Evolutionary conservation across 805 yeast species (phyloP).

Genomic region (Suhomyces faveliae): DNA sequence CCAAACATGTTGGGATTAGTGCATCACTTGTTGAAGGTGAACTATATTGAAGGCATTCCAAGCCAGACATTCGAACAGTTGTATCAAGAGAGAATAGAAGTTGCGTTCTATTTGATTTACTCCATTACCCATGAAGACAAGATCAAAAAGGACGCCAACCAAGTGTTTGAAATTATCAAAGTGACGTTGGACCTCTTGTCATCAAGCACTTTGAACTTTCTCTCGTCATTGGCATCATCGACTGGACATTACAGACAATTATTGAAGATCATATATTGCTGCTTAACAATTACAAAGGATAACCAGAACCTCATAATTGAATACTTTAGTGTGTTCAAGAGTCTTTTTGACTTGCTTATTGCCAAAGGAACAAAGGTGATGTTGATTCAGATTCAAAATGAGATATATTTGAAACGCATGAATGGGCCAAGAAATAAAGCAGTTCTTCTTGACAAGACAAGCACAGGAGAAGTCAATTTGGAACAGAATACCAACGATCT

Average conservation of each 20-base stretch:
- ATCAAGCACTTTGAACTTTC: constrained; percentile 50
- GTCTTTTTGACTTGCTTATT: constrained; percentile 60
- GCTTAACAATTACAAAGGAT: constrained; percentile 44
- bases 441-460: constrained; percentile 15
- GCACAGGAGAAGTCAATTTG: background rate
- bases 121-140: constrained; percentile 34
- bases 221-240: constrained; percentile 40
- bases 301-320: constrained; percentile 42
- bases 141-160: constrained; percentile 26
- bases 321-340: constrained; percentile 51
- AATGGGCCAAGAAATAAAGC: background rate
- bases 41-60: constrained; percentile 51
- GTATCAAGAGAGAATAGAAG: constrained; percentile 62
- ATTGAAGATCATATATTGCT: constrained; percentile 54
- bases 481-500: constrained; percentile 62
- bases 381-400: constrained; percentile 57
- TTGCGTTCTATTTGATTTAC: constrained; percentile 55
- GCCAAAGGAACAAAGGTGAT: constrained; percentile 64
- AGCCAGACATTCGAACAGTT: constrained; percentile 48
- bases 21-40: constrained; percentile 49
- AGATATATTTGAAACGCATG: constrained; percentile 41
- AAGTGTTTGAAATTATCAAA: constrained; percentile 41
- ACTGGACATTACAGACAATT: constrained; percentile 54
- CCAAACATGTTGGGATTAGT: constrained; percentile 37
- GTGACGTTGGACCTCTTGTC: constrained; percentile 45